Evolutionary conservation across 495 filamentous ascomycete species (phyloP), one percentile per base, ranked within the genome.

Genomic region (Thozetella sp.): DNA sequence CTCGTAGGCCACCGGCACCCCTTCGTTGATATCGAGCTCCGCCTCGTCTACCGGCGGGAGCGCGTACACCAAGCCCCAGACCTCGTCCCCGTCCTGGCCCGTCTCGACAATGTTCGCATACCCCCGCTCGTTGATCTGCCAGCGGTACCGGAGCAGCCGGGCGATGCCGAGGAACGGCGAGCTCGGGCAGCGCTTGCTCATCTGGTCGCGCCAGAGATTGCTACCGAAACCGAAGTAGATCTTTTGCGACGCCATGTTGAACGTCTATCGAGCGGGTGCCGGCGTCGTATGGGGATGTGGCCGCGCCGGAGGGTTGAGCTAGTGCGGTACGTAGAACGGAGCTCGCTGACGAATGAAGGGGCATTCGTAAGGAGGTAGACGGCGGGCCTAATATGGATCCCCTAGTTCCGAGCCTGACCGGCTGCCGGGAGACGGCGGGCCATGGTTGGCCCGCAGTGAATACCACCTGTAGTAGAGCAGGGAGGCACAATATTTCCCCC

Each of bases 51-150:
- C 19, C 0, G 63, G 54, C 23, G 66, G 63, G 6, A 80, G 58
- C 22, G 57, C 63, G 51, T 78, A 80, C 2, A 79, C 50, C 2
- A 79, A 45, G 22, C 78, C 78, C 63, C 76, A 80, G 23, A 80
- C 74, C 22, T 70, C 63, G 25, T 64, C 63, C n/a, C 11, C 57
- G 1, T 54, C 54, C 23, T 50, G 23, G 20, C 22, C 54, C 2
- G 51, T 58, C n/a, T 45, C 20, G n/a, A 72, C 67, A 19, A 79
- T 64, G 62, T 77, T 80, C 26, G 77, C 77, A 40, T 72, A 76
- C 13, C 77, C 75, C 1, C 76, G 67, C 12, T 61, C 55, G 62
- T 79, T 80, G 68, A 80, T 78, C 53, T 76, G 67, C 77, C 77
- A 80, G 1, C 55, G 60, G 64, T 72, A 77, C 1, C 69, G 68